phyloP scores from a whole-genome alignment of 1,284 basidiomycete species.

The Lentinula novae-zelandiae region DNA sequence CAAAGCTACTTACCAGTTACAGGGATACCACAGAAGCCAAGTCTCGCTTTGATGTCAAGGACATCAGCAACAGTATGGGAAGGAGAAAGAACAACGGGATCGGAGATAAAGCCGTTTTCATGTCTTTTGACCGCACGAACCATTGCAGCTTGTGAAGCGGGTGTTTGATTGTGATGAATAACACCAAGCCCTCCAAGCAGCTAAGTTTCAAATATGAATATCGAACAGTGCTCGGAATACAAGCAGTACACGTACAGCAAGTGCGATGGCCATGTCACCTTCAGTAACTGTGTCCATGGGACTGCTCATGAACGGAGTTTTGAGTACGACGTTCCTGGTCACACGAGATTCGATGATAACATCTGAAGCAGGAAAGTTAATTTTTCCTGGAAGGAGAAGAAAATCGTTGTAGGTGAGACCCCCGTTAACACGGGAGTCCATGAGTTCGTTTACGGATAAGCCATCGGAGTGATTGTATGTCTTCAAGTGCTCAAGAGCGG shows the following conservation, averaged over 20 bases:
- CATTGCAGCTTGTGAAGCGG: constrained; percentile 92
- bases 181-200: constrained; percentile 97
- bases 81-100: constrained; percentile 86
- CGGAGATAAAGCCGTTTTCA: constrained; percentile 98
- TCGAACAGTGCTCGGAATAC: constrained; percentile 18
- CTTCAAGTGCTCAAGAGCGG: constrained; percentile 72
- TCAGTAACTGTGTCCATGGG: constrained; percentile 99
- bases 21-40: constrained; percentile 97
- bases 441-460: constrained; percentile 81
- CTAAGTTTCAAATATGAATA: constrained; percentile 32
- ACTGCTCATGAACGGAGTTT: constrained; percentile 96
- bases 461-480: constrained; percentile 83
- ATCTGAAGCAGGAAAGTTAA: constrained; percentile 85
- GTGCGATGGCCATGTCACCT: constrained; percentile 93
- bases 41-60: constrained; percentile 86
- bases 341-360: constrained; percentile 86
- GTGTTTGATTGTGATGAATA: constrained; percentile 95
- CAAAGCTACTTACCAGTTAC: constrained; percentile 77
- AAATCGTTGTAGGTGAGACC: constrained; percentile 98
- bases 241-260: constrained; percentile 64
- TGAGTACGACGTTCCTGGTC: constrained; percentile 89
- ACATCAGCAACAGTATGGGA: constrained; percentile 85
- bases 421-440: constrained; percentile 86
- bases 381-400: constrained; percentile 91
- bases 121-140: constrained; percentile 97